Base-by-base conservation (phyloP, 441 rosid species). In the Populus trichocarpa region DNA sequence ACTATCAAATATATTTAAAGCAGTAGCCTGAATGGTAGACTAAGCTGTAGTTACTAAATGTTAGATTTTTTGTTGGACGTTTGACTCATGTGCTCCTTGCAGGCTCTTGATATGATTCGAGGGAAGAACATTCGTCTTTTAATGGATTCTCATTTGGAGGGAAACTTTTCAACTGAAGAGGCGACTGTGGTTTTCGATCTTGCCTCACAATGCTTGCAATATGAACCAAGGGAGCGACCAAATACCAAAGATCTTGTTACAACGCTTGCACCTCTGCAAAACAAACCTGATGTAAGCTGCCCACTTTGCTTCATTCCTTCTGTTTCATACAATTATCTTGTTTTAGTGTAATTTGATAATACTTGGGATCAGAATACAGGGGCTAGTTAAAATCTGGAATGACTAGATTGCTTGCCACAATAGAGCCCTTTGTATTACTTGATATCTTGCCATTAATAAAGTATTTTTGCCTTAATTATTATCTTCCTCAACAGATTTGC, bases 111-210 rank as follows among this genome's bases (percentile, higher is more conserved):
- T 83, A 96, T 92, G 98, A 95, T 95, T 75, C 89, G 92, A 25
- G 96, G 95, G 2, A 91, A 89, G 86, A 93, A 95, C 84, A 92
- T 95, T 71, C 87, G 85, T 78, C 84, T 83, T 77, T 86, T 93
- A 77, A 96, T 93, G 98, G 99, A 96, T 85, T 95, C 99, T 38
- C 99, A 95, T 83, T 87, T 95, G 71, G 98, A 95, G 82, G 99
- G 98, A 38, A 92, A 95, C 84, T 95, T 92, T 86, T 95, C 98
- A 59, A 81, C 92, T 8, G 94, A 90, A 78, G 98, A 95, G 83
- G 98, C 99, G 38, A 95, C 95, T 0, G 94, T 91, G 81, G 98
- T 95, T 79, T 89, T 95, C 57, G 94, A 88, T 75, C 97, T 95
- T 35, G 99, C 99, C 67, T 93, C 98, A 22, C 86, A 81, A 79